Base-by-base conservation (phyloP, 148 eudicot genomes). In the Silene latifolia region DNA sequence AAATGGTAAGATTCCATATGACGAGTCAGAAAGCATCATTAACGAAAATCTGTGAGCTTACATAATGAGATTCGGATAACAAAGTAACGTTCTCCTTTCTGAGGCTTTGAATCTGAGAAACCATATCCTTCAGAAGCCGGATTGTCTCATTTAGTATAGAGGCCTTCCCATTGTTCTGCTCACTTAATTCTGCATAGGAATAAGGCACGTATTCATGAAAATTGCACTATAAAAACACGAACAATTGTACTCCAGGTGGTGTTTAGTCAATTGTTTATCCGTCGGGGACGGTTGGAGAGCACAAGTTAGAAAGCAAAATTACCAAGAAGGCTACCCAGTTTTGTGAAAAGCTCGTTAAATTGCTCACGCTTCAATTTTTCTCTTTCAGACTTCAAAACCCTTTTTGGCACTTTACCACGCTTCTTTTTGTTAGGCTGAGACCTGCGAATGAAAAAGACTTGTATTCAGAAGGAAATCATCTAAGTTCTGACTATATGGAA, bases 281-380 rank as follows among this genome's bases (percentile, higher is more conserved):
- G 11, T 17, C 5, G 17, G 44, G 74, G 32, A 53, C 15, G n/a
- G 11, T 17, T 9, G 17, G 44, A 76, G 32, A 53, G 63, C 21
- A 73, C 74, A 44, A 17, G 74, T 46, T 58, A 63, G 35, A 74
- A 42, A 57, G 71, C 53, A 62, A 29, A 70, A 70, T 85, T 88
- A 91, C 98, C 94, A 69, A 91, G 87, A 72, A 87, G 85, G 83
- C 80, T 77, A 80, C 94, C 98, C 71, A 93, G 80, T 21, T 82
- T 86, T 67, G 80, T 80, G 79, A 93, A 93, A 79, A 84, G 97
- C 51, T 87, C 97, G 73, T 91, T 93, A 84, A 93, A 68, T n/a
- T 89, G 89, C 64, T 93, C 97, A 44, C 94, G 97, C 84, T 93
- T 93, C 84, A 89, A 61, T 70, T 85, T 93, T 80, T 93, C 98